Percentiles rank a stretch among this genome's conserved stretches.
phyloP scores from a whole-genome alignment of 352 stramenopile species.

The Plasmopara muralis region DNA sequence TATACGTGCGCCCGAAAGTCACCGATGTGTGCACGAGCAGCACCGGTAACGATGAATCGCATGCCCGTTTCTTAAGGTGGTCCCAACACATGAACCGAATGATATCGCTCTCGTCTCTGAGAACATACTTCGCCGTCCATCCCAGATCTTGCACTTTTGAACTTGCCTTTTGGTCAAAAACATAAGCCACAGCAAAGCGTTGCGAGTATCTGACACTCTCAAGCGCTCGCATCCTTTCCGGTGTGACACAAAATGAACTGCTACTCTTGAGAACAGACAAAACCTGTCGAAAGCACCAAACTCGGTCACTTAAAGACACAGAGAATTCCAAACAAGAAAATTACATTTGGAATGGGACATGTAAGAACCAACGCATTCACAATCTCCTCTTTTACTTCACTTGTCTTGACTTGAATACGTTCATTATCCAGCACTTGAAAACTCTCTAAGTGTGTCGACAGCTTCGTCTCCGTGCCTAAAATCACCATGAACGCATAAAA shows the following conservation, averaged over 20 bases:
- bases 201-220: constrained; percentile 57
- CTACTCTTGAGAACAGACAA: constrained; percentile 53
- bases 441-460: constrained; percentile 41
- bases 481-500: constrained; percentile 1
- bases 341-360: constrained; percentile 53
- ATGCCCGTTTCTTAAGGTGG: constrained; percentile 61
- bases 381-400: constrained; percentile 37
- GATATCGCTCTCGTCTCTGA: constrained; percentile 43
- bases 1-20: constrained; percentile 45
- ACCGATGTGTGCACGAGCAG: constrained; percentile 68
- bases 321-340: constrained; percentile 1
- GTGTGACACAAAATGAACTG: constrained; percentile 23
- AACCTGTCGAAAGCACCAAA: constrained; percentile 26
- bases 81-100: constrained; percentile 78
- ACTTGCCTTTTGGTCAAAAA: constrained; percentile 46
- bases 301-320: neutral
- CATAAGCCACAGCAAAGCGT: constrained; percentile 53
- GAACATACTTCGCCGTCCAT: constrained; percentile 64
- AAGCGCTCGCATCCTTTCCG: constrained; percentile 28
- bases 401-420: constrained; percentile 38
- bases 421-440: constrained; percentile 50
- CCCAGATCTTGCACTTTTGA: constrained; percentile 32
- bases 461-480: constrained; percentile 30
- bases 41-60: constrained; percentile 7
- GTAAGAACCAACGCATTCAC: constrained; percentile 65